Percentiles rank a stretch among this genome's conserved stretches.
phyloP scores from a whole-genome alignment of 2,329 filamentous ascomycete species.

The Thielaviopsis ethacetica region DNA sequence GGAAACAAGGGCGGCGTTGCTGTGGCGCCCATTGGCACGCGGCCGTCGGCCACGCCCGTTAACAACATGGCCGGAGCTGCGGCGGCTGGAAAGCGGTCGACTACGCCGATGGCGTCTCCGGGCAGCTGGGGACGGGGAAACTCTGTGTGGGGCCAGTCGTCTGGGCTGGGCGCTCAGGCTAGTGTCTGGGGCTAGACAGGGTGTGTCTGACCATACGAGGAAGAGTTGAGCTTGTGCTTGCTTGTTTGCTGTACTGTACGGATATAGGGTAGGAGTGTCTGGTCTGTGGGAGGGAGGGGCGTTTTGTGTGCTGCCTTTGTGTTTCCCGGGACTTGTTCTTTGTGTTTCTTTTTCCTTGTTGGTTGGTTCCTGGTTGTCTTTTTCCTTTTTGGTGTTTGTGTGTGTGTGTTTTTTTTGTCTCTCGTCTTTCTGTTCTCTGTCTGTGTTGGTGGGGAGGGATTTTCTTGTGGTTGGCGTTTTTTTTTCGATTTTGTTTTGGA shows the following conservation, averaged over 20 bases:
- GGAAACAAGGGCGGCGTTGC: constrained; percentile 39
- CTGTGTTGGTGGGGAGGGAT: not conserved
- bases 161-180: constrained; percentile 68
- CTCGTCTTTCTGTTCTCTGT: not conserved
- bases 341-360: not conserved
- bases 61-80: constrained; percentile 12
- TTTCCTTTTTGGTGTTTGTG: not conserved
- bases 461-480: not conserved
- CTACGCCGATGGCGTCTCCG: constrained; percentile 82
- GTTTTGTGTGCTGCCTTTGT: not conserved
- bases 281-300: constrained; percentile 1
- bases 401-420: not conserved
- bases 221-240: too few relatives aligned
- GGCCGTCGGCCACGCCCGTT: constrained; percentile 48
- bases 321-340: not conserved
- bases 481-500: not conserved
- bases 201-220: not conserved
- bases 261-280: not conserved
- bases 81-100: constrained; percentile 56
- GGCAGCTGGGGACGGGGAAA: constrained; percentile 66
- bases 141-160: constrained; percentile 73
- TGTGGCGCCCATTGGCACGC: constrained; percentile 86
- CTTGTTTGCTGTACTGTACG: constrained; percentile 6
- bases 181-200: constrained; percentile 72
- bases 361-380: constrained; percentile 1